Conservation (phyloP, 768 basidiomycete genomes). For the Naganishia vishniacii region DNA sequence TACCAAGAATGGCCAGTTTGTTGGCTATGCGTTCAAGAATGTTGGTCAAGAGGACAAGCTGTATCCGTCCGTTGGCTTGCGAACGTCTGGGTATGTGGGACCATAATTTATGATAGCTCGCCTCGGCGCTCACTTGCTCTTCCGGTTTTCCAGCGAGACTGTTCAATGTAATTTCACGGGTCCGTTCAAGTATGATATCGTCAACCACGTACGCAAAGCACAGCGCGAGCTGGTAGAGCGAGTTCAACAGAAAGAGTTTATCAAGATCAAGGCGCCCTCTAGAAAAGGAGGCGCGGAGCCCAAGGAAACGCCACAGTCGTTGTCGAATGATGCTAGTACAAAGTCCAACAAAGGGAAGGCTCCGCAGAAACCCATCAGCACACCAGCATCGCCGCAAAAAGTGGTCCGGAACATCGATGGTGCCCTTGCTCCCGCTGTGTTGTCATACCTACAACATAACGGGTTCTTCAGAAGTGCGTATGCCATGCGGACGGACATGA, state of each 20-base stretch:
- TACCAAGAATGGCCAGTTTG: slow-evolving; percentile 70
- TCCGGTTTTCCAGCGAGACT: no score
- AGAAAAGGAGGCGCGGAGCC: background rate
- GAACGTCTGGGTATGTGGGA: slow-evolving; percentile 53
- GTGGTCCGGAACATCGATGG: slow-evolving; percentile 15
- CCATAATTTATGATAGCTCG: no score
- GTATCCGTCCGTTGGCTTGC: slow-evolving; percentile 83
- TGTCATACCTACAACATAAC: slow-evolving; percentile 11
- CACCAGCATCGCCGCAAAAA: background rate
- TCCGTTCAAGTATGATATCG: slow-evolving; percentile 86
- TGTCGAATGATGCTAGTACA: background rate
- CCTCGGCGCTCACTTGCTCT: no score
- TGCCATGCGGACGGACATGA: slow-evolving; percentile 18
- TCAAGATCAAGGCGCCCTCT: background rate
- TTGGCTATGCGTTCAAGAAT: slow-evolving; percentile 36
- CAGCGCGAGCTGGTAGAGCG: background rate
- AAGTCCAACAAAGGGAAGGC: background rate
- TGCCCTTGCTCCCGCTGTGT: slow-evolving; percentile 8
- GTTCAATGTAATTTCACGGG: slow-evolving; percentile 78
- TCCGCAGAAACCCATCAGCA: background rate
- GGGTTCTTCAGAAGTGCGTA: slow-evolving; percentile 5
- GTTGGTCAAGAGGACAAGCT: slow-evolving; percentile 53
- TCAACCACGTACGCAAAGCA: slow-evolving; percentile 54
- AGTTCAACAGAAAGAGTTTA: background rate
- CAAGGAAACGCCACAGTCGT: background rate